Conservation (phyloP, 2,329 filamentous ascomycete genomes). For the Pseudopithomyces maydicus region DNA sequence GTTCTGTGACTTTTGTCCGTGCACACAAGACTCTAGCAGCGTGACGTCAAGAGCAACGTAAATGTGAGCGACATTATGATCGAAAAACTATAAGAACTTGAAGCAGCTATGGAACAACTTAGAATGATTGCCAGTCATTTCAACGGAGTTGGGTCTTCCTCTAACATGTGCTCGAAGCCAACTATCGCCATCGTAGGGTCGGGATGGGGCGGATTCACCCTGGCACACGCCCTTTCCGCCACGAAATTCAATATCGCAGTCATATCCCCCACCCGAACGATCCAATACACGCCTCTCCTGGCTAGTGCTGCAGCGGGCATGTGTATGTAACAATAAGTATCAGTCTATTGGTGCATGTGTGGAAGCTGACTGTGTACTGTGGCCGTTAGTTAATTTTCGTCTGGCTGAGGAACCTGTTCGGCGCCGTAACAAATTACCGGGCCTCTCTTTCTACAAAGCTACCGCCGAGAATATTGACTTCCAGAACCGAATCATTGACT, state of each 20-base stretch:
- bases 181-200: not conserved
- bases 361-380: too few relatives aligned
- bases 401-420: conserved; percentile 2
- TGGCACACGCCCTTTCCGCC: conserved; percentile 1
- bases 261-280: conserved; percentile 1
- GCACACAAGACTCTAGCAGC: not conserved
- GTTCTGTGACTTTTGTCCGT: not conserved
- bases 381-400: not conserved
- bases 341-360: too few relatives aligned
- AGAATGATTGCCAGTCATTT: not conserved
- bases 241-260: conserved; percentile 4
- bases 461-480: conserved; percentile 2
- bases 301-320: conserved; percentile 1
- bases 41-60: not conserved
- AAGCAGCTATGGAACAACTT: not conserved
- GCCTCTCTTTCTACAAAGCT: conserved; percentile 3
- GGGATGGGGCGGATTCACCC: conserved; percentile 1
- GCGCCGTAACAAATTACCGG: not conserved
- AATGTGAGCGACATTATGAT: not conserved
- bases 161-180: not conserved
- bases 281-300: conserved; percentile 1
- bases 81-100: too few relatives aligned
- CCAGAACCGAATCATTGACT: not conserved
- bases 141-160: not conserved
- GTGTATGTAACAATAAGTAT: not conserved